Evolutionary conservation across 352 stramenopile genomes (phyloP).

Genomic region (Globisporangium abappressorium): DNA sequence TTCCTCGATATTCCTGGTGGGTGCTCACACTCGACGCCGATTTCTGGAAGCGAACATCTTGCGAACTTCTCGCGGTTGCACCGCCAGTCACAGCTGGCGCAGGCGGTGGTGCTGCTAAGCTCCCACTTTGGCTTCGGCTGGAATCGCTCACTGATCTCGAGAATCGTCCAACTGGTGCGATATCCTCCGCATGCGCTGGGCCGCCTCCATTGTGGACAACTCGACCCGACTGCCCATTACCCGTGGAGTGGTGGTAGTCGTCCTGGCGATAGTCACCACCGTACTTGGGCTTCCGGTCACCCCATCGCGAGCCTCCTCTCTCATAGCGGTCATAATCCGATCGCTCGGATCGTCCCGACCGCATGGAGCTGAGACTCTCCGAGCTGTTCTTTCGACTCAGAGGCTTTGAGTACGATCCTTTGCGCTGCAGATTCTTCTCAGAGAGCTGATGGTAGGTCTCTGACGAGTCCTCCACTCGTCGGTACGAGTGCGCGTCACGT

Average conservation of each 20-base stretch:
- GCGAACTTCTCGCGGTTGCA: conserved; percentile 30
- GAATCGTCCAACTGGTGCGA: not conserved
- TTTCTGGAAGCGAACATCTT: conserved; percentile 50
- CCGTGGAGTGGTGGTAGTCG: conserved; percentile 13
- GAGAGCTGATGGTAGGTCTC: conserved; percentile 20
- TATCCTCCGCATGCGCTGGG: not conserved
- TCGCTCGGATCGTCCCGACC: conserved; percentile 38
- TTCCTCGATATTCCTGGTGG: not conserved
- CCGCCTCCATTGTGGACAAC: not conserved
- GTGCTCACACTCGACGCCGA: conserved; percentile 6
- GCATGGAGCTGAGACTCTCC: conserved; percentile 50
- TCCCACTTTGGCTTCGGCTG: conserved; percentile 1
- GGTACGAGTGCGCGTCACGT: conserved; percentile 20
- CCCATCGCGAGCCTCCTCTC: not conserved
- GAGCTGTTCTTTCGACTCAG: conserved; percentile 50
- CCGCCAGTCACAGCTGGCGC: not conserved
- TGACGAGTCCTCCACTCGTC: conserved; percentile 21
- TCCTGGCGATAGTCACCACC: conserved; percentile 12
- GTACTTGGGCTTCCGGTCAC: conserved; percentile 7
- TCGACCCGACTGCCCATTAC: conserved; percentile 1
- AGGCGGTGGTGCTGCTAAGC: not conserved
- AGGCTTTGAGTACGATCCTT: conserved; percentile 19
- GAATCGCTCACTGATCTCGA: conserved; percentile 14
- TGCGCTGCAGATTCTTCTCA: conserved; percentile 19
- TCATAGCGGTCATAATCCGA: conserved; percentile 19